These are phyloP conservation scores for Graphilbum sp. DNA, from an alignment of 2,329 filamentous ascomycete genomes.

Conservation along the genomic window DNA sequence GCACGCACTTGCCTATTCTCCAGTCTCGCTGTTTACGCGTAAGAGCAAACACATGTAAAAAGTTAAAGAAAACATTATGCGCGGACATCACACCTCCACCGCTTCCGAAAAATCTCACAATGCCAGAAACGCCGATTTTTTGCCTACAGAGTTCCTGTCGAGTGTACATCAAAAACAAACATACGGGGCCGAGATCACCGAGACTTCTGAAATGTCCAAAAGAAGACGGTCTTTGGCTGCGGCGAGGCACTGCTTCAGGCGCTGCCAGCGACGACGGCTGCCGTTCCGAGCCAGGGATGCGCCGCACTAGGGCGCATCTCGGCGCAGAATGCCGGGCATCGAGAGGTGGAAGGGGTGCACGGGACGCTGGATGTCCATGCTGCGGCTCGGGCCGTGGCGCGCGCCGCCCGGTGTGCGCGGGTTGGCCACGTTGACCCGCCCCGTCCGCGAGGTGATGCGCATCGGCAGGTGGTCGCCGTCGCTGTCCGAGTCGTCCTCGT, in stretches of 20 bases:
- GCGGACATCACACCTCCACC: no score
- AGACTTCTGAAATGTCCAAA: no score
- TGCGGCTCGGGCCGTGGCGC: constrained; percentile 35
- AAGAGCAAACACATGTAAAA: no score
- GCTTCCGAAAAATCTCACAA: no score
- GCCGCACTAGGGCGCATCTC: not conserved
- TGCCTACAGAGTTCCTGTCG: no score
- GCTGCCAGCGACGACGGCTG: not conserved
- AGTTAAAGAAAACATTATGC: no score
- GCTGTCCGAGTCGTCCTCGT: constrained; percentile 21
- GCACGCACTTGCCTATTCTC: no score
- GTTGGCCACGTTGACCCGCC: constrained; percentile 40
- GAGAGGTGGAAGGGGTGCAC: constrained; percentile 15
- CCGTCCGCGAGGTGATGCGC: constrained; percentile 31
- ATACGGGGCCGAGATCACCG: not conserved
- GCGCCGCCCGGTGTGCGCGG: constrained; percentile 34
- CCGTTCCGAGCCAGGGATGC: not conserved
- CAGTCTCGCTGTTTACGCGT: no score
- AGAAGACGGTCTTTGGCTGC: not conserved
- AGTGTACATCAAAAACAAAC: not conserved
- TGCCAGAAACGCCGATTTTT: no score
- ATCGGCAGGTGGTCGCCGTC: constrained; percentile 19
- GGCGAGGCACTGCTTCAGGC: not conserved
- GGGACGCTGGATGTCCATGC: constrained; percentile 36
- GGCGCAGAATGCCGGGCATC: constrained; percentile 7